Evolutionary conservation across 306 rosid genomes (phyloP), one percentile per base, ranked within the genome.

Genomic region (Hippophae rhamnoides): DNA sequence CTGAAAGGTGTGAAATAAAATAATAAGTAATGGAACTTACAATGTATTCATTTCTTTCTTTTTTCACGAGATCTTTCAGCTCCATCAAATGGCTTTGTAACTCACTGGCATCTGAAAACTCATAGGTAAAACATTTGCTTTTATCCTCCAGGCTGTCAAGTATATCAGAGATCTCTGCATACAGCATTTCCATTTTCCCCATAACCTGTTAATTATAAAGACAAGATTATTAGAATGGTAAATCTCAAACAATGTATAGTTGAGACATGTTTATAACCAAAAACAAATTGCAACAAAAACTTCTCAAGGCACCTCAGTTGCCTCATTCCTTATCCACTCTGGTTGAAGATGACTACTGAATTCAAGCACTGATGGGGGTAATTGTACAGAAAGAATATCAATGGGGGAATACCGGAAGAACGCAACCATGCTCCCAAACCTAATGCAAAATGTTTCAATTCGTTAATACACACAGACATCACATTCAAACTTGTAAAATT

Each of bases 351-450:
- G 74, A 63, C 86, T 86, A 52, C 69, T 73, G 71, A 93, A 93
- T 63, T 86, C 94, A 50, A 93, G 78, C 63, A 82, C 73, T 46
- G 93, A 79, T 13, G 95, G 95, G 9, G 99, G 99, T 67, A 93
- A 79, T 64, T 73, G 80, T 57, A 93, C 97, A 43, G 97, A 86
- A 26, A 86, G 97, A 71, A 89, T 74, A 69, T 89, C 90, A 51
- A 93, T 93, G 46, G 90, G 87, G 23, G 90, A 86, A 81, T 93
- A 93, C 52, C 95, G 82, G 76, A 93, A 93, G 76, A 86, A 86
- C n/a, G 84, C 97, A 58, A 93, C 95, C 94, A 81, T 86, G 74
- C 82, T 93, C 71, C 99, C 99, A 52, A 73, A 86, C 89, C 99
- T 93, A 87, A 71, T 31, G 38, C 38, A 31, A 31, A 31, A 31